These are phyloP conservation scores for Syncephalastrum sp. DNA, from an alignment of 371 early-diverging fungal genomes.

Conservation along the genomic window DNA sequence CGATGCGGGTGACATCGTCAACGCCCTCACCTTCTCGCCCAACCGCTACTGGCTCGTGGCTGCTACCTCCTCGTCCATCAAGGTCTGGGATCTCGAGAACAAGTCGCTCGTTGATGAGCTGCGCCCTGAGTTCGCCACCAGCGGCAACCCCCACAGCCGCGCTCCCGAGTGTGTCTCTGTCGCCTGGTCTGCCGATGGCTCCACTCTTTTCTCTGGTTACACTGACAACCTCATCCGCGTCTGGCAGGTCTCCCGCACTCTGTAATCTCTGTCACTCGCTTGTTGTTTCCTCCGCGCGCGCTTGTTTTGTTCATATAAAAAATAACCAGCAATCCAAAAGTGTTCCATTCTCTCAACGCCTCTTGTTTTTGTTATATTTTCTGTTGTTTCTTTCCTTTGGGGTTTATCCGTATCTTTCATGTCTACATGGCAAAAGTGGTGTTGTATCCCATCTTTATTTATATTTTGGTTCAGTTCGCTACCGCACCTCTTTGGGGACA, in stretches of 20 bases:
- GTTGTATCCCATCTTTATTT: too few relatives aligned
- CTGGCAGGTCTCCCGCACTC: conserved; percentile 83
- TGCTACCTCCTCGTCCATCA: conserved; percentile 95
- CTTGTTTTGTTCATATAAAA: too few relatives aligned
- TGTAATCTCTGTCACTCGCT: conserved; percentile 22
- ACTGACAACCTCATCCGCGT: conserved; percentile 95
- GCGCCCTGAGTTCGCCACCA: conserved; percentile 82
- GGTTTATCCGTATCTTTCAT: too few relatives aligned
- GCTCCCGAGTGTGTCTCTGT: conserved; percentile 91
- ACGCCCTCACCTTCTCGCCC: conserved; percentile 98
- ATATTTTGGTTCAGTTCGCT: too few relatives aligned
- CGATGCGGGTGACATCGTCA: conserved; percentile 94
- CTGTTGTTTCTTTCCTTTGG: too few relatives aligned
- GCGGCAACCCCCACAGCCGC: conserved; percentile 67
- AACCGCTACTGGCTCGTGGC: conserved; percentile 99
- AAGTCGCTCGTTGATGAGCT: conserved; percentile 97
- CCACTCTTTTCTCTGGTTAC: conserved; percentile 98
- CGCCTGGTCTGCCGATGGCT: conserved; percentile 98
- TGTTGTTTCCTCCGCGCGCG: too few relatives aligned
- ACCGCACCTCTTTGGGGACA: too few relatives aligned
- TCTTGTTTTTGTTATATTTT: too few relatives aligned
- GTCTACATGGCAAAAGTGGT: too few relatives aligned
- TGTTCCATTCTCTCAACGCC: too few relatives aligned
- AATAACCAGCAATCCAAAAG: too few relatives aligned
- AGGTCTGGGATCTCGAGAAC: conserved; percentile 99